A percentile compares a stretch with the other conserved stretches of the same genome.
Conservation (phyloP, 768 basidiomycete species). For the Psilocybe azurescens region DNA sequence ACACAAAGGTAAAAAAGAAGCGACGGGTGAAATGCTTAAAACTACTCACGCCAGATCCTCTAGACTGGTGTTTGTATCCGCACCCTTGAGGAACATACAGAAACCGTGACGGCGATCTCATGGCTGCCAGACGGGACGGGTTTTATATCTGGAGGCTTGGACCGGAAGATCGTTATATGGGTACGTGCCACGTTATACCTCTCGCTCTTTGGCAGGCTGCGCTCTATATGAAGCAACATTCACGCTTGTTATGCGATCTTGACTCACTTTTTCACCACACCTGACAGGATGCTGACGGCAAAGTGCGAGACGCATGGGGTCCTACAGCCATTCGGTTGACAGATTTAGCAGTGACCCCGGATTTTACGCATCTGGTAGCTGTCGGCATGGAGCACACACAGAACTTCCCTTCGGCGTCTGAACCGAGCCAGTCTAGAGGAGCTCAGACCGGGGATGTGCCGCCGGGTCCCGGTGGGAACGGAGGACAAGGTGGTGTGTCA, state of each 20-base stretch:
- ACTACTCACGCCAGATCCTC: slow-evolving; percentile 19
- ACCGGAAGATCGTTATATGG: slow-evolving; percentile 85
- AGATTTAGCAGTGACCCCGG: slow-evolving; percentile 87
- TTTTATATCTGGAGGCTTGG: slow-evolving; percentile 89
- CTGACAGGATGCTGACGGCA: slow-evolving; percentile 75
- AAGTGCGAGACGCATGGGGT: slow-evolving; percentile 71
- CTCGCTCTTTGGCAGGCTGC: slow-evolving; percentile 10
- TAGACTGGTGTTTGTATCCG: slow-evolving; percentile 80
- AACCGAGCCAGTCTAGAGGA: slow-evolving; percentile 27
- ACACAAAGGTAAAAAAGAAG: slow-evolving; percentile 70
- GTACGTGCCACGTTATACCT: slow-evolving; percentile 46
- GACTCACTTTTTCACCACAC: slow-evolving; percentile 17
- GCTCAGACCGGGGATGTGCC: slow-evolving; percentile 40
- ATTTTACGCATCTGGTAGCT: slow-evolving; percentile 83
- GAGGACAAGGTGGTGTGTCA: slow-evolving; percentile 28
- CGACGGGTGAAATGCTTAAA: background rate
- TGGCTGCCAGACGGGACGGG: slow-evolving; percentile 91
- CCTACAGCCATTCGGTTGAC: slow-evolving; percentile 79
- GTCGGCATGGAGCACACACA: slow-evolving; percentile 63
- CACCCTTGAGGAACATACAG: slow-evolving; percentile 72
- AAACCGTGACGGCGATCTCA: slow-evolving; percentile 83
- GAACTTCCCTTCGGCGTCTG: slow-evolving; percentile 23
- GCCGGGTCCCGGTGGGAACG: slow-evolving; percentile 36
- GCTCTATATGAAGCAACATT: slow-evolving; percentile 10
- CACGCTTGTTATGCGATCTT: slow-evolving; percentile 18